Percentiles rank a stretch among this genome's conserved stretches.
Conservation (phyloP, 2,329 filamentous ascomycete genomes). For the Thyridium curvatum region DNA sequence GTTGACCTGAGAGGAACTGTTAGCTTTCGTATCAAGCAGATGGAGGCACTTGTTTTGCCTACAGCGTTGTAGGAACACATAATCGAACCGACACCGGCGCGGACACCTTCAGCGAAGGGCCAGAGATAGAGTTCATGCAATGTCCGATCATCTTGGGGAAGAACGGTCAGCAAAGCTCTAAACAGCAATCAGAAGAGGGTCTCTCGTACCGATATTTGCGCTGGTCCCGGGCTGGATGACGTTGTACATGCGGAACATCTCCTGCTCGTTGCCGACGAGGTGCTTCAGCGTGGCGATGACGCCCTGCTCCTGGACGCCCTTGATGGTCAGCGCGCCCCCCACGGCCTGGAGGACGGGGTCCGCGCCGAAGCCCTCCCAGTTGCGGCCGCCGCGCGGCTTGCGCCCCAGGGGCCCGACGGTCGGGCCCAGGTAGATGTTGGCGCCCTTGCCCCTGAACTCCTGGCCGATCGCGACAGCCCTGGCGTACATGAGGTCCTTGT, state of each 20-base stretch:
- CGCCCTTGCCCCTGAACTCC: slow-evolving; percentile 68
- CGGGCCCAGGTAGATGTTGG: slow-evolving; percentile 66
- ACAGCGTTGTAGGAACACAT: slow-evolving; percentile 62
- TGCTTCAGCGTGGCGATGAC: slow-evolving; percentile 82
- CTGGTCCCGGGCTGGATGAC: slow-evolving; percentile 49
- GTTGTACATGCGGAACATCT: slow-evolving; percentile 54
- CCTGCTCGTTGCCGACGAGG: slow-evolving; percentile 68
- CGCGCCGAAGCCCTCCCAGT: slow-evolving; percentile 69
- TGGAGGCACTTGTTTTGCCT: neutral
- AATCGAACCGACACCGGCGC: slow-evolving; percentile 56
- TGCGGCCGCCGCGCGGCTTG: slow-evolving; percentile 66
- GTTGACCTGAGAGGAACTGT: slow-evolving; percentile 53
- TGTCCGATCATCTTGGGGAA: slow-evolving; percentile 55
- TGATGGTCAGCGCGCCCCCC: slow-evolving; percentile 65
- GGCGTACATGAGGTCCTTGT: slow-evolving; percentile 64
- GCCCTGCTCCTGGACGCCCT: slow-evolving; percentile 75
- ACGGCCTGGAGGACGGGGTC: slow-evolving; percentile 68
- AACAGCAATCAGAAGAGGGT: slow-evolving; percentile 26
- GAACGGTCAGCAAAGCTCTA: neutral
- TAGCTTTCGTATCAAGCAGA: neutral
- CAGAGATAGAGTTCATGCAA: slow-evolving; percentile 72
- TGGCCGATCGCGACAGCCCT: slow-evolving; percentile 62
- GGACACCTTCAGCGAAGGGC: slow-evolving; percentile 70
- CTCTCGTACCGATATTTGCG: slow-evolving; percentile 38
- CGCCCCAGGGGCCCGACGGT: slow-evolving; percentile 65